phyloP scores from a whole-genome alignment of 2,329 filamentous ascomycete genomes.

The Clonostachys rhizophaga region DNA sequence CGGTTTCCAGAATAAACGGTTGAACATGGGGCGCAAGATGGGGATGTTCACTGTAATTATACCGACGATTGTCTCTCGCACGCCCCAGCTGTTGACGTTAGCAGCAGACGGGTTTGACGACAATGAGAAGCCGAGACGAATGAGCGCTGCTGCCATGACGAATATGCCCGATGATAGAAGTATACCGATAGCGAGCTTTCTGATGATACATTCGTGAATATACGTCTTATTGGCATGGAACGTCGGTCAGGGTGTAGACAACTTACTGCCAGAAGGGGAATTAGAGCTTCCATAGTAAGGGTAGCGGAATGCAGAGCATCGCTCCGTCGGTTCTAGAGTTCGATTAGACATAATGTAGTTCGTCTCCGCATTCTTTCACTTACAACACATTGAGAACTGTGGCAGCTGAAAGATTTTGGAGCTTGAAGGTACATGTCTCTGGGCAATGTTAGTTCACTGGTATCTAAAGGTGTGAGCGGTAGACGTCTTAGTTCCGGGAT shows the following conservation, averaged over 20 bases:
- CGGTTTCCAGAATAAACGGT: slow-evolving; percentile 10
- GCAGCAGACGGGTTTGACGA: slow-evolving; percentile 12
- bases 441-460: background rate
- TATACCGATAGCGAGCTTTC: slow-evolving; percentile 14
- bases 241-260: background rate
- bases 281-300: slow-evolving; percentile 8
- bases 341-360: slow-evolving; percentile 11
- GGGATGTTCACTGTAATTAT: slow-evolving; percentile 23
- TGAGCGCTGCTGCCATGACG: slow-evolving; percentile 16
- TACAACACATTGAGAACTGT: slow-evolving; percentile 13
- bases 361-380: slow-evolving; percentile 9
- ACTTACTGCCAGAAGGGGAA: slow-evolving; percentile 9
- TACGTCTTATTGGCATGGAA: background rate
- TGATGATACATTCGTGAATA: background rate
- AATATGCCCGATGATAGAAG: slow-evolving; percentile 16
- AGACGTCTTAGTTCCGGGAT: background rate
- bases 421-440: slow-evolving; percentile 10
- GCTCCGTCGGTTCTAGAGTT: slow-evolving; percentile 2
- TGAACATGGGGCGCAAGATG: slow-evolving; percentile 3
- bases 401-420: slow-evolving; percentile 11
- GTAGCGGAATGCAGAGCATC: background rate
- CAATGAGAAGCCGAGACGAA: slow-evolving; percentile 10
- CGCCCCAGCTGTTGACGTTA: slow-evolving; percentile 15
- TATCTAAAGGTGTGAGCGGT: too few species aligned
- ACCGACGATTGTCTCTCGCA: slow-evolving; percentile 25